Conservation (phyloP, 2,329 filamentous ascomycete species). For the Exophiala alcalophila region DNA sequence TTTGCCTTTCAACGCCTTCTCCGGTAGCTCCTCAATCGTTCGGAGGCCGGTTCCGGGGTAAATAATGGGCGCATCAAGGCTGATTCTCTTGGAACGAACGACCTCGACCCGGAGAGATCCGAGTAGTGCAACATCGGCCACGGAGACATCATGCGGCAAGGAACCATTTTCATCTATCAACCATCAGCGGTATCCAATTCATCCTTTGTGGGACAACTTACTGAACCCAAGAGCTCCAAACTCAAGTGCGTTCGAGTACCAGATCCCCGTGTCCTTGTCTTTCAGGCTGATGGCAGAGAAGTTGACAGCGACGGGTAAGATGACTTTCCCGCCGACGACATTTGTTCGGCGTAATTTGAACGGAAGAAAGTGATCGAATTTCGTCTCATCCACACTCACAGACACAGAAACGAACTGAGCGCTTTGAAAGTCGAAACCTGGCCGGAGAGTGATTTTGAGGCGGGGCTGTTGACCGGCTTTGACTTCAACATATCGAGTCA, state of each 20-base stretch:
- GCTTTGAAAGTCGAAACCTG: constrained; percentile 9
- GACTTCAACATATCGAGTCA: constrained; percentile 8
- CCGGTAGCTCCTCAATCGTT: constrained; percentile 56
- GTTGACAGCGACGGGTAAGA: too few species aligned
- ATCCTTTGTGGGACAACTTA: too few species aligned
- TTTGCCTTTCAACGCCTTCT: constrained; percentile 6
- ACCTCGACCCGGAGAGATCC: constrained; percentile 1
- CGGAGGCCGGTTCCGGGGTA: background rate
- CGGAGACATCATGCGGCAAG: background rate
- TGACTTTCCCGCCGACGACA: too few species aligned
- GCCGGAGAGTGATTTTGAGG: constrained; percentile 2
- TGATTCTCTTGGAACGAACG: background rate
- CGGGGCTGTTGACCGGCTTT: constrained; percentile 12
- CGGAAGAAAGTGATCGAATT: too few species aligned
- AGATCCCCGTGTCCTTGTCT: too few species aligned
- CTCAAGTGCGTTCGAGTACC: too few species aligned
- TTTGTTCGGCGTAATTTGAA: too few species aligned
- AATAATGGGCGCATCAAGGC: background rate
- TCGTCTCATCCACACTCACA: too few species aligned
- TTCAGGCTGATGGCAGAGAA: too few species aligned
- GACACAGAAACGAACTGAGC: too few species aligned
- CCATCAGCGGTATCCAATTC: too few species aligned
- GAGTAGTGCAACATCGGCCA: background rate
- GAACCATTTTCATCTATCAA: background rate
- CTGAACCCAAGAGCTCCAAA: too few species aligned